A percentile compares a stretch with the other conserved stretches of the same genome.
Evolutionary conservation across 176 grass and related monocot species (phyloP).

Genomic region (Musa acuminata): DNA sequence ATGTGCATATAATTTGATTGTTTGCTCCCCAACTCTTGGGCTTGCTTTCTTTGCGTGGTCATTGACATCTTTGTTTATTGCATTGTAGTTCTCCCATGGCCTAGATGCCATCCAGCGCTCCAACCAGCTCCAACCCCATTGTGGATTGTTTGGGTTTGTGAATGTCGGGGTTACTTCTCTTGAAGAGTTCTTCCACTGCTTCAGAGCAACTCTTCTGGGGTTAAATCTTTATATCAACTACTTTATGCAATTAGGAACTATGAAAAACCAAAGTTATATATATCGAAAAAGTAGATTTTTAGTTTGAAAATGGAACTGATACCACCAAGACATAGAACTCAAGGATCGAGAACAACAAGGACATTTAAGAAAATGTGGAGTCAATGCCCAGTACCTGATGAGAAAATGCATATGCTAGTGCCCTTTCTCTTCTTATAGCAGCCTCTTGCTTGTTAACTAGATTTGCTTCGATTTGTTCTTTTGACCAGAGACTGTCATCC

Average conservation of each 20-base stretch:
- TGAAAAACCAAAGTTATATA: background rate
- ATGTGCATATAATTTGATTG: background rate
- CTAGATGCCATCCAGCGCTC: constrained; percentile 68
- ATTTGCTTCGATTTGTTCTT: constrained; percentile 52
- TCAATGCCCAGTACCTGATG: constrained; percentile 38
- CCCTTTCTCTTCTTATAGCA: constrained; percentile 44
- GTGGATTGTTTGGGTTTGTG: constrained; percentile 54
- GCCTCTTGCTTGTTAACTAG: constrained; percentile 56
- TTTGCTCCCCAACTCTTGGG: background rate
- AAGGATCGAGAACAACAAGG: too few relatives aligned
- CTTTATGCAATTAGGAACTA: background rate
- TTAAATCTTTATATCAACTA: background rate
- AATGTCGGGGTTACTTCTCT: constrained; percentile 36
- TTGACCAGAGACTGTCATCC: constrained; percentile 62
- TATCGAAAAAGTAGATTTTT: constrained; percentile 8
- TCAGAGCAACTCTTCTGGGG: background rate
- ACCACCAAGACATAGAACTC: too few relatives aligned
- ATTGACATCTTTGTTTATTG: constrained; percentile 3
- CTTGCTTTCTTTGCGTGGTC: constrained; percentile 20
- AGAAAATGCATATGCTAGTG: constrained; percentile 72
- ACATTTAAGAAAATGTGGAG: background rate
- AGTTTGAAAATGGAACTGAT: constrained; percentile 5
- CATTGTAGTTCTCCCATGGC: constrained; percentile 51
- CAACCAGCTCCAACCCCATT: constrained; percentile 85
- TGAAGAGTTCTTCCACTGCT: constrained; percentile 60